A percentile compares a stretch with the other conserved stretches of the same genome.
Evolutionary conservation across 192 early-diverging fungal species (phyloP).

Genomic region (Lunasporangiospora selenospora): DNA sequence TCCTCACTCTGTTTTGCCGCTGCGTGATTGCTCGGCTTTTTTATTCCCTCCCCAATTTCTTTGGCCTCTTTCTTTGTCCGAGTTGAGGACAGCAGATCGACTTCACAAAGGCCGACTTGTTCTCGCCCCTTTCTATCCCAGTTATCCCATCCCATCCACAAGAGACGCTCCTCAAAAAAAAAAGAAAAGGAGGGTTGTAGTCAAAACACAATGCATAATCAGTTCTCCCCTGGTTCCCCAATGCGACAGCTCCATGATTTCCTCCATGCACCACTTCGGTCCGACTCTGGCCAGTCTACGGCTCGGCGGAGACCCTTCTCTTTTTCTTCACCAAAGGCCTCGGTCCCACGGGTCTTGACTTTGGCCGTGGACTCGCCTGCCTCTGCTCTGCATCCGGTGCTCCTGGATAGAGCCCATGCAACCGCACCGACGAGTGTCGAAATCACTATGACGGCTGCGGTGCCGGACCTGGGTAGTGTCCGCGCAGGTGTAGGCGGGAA

Average conservation of each 20-base stretch:
- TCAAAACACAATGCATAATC: too few species aligned
- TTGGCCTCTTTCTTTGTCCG: not conserved
- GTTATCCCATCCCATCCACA: not conserved
- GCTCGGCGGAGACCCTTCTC: not conserved
- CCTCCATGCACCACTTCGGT: slow-evolving; percentile 2
- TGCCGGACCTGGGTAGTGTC: not conserved
- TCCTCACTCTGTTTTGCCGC: not conserved
- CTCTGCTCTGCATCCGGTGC: slow-evolving; percentile 7
- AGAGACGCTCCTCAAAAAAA: too few species aligned
- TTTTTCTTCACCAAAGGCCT: not conserved
- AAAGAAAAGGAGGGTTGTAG: too few species aligned
- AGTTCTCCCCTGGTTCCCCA: too few species aligned
- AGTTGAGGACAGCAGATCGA: not conserved
- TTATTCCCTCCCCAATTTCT: not conserved
- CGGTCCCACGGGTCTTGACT: too few species aligned
- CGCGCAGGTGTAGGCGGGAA: slow-evolving; percentile 1
- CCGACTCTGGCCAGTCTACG: slow-evolving; percentile 5
- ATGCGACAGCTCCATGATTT: not conserved
- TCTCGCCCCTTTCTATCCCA: not conserved
- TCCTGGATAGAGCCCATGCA: slow-evolving; percentile 7
- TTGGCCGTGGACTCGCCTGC: too few species aligned
- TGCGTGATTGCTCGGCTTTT: not conserved
- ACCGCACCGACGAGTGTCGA: slow-evolving; percentile 10
- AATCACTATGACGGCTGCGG: not conserved
- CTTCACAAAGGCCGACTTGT: not conserved